Conservation (phyloP, 2,329 filamentous ascomycete species). For the Cryphonectria naterciae region DNA sequence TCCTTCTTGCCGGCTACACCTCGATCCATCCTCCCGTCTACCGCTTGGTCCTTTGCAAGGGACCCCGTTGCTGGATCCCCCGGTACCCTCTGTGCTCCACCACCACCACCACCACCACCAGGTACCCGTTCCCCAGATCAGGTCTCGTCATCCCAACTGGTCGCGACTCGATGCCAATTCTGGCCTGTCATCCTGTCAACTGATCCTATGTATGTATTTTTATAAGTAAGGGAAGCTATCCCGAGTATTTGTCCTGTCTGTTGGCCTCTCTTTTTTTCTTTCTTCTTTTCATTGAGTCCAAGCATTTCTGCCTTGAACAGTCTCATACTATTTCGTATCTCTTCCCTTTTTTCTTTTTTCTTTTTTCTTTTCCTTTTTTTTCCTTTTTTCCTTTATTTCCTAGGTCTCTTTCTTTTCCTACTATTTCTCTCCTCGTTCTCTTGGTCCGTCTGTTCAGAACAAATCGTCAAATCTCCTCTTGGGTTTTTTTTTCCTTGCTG, state of each 20-base stretch:
- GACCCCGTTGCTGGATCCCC: neutral
- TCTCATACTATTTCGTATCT: constrained; percentile 49
- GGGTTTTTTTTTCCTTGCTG: constrained; percentile 18
- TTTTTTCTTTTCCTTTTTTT: constrained; percentile 26
- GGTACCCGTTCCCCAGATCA: constrained; percentile 3
- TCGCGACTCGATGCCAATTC: constrained; percentile 6
- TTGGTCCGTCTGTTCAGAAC: constrained; percentile 13
- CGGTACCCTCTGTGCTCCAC: constrained; percentile 9
- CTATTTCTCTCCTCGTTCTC: constrained; percentile 22
- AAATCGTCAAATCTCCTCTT: constrained; percentile 21
- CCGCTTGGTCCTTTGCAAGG: constrained; percentile 23
- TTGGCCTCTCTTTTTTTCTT: constrained; percentile 37
- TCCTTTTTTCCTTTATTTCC: constrained; percentile 32
- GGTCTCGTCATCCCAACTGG: constrained; percentile 7
- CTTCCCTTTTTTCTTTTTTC: constrained; percentile 30
- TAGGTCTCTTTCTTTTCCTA: constrained; percentile 27
- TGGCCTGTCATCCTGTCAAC: constrained; percentile 17
- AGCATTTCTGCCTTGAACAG: constrained; percentile 43
- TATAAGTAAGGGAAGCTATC: constrained; percentile 21
- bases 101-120: neutral
- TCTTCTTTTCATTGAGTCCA: constrained; percentile 43
- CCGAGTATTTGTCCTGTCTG: constrained; percentile 30
- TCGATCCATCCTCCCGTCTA: constrained; percentile 28
- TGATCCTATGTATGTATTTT: constrained; percentile 15
- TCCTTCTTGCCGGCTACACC: constrained; percentile 31